These are phyloP conservation scores for Vanilla planifolia DNA, from an alignment of 106 monocot genomes.

Conservation along the genomic window DNA sequence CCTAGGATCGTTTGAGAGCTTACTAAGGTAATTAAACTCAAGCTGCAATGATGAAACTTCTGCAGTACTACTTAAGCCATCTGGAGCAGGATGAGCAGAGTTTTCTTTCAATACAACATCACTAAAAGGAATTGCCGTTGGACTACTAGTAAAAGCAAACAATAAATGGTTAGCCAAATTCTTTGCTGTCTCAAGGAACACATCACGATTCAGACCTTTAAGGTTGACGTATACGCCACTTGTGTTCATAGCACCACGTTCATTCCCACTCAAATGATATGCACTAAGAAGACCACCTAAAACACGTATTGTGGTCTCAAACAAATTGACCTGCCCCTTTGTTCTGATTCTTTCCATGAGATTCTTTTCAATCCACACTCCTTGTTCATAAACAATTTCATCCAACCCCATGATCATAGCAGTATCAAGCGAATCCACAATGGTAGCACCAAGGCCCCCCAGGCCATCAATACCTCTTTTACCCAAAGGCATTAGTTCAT, in stretches of 20 bases:
- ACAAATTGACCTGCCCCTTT: constrained; percentile 93
- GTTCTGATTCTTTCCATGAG: constrained; percentile 53
- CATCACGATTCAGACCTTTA: constrained; percentile 37
- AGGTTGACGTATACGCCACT: constrained; percentile 16
- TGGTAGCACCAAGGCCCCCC: constrained; percentile 88
- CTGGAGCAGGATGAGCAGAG: constrained; percentile 82
- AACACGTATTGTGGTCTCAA: constrained; percentile 95
- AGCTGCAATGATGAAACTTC: constrained; percentile 88
- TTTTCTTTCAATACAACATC: constrained; percentile 75
- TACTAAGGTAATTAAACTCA: constrained; percentile 91
- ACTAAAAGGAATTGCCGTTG: constrained; percentile 87
- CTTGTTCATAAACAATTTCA: constrained; percentile 68
- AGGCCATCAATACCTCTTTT: constrained; percentile 68
- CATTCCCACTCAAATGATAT: constrained; percentile 62
- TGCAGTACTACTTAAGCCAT: constrained; percentile 87
- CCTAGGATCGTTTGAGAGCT: constrained; percentile 69
- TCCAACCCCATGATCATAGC: constrained; percentile 84
- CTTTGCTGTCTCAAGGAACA: constrained; percentile 51
- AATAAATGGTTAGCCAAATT: constrained; percentile 68
- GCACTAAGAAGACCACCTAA: constrained; percentile 96
- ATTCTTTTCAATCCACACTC: constrained; percentile 65
- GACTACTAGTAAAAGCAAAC: constrained; percentile 75
- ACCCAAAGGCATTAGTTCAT: constrained; percentile 88
- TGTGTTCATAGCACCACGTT: constrained; percentile 1
- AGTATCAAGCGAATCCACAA: constrained; percentile 88